Conservation (phyloP, 2,329 filamentous ascomycete species). For the Colletotrichum sp. region DNA sequence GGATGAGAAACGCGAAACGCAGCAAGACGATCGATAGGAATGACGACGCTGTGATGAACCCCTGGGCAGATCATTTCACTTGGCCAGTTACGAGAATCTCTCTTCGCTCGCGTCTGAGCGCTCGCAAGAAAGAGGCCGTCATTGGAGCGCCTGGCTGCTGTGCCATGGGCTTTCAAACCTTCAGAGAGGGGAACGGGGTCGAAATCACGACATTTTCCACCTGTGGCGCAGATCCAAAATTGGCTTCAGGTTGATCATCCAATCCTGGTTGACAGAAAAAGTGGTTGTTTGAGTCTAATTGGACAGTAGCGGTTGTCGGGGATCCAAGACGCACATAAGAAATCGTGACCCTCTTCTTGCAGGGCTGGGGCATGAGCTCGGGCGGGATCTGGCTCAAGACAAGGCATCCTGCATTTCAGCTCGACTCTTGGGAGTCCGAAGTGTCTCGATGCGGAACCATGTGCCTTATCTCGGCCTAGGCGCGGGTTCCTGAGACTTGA, state of each 20-base stretch:
- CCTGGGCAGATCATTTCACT: background rate
- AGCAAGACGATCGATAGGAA: background rate
- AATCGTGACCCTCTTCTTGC: background rate
- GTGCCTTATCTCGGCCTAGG: background rate
- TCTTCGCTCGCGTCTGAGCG: background rate
- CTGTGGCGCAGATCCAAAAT: background rate
- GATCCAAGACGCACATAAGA: background rate
- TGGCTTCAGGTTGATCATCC: background rate
- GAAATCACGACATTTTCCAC: background rate
- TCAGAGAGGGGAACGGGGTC: background rate
- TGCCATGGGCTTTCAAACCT: background rate
- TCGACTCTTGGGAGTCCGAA: background rate
- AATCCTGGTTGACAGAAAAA: background rate
- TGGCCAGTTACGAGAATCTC: background rate
- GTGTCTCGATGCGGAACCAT: background rate
- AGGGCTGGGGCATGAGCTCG: background rate
- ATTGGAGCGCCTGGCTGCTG: background rate
- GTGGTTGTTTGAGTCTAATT: background rate
- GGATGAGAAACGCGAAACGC: slow-evolving; percentile 8
- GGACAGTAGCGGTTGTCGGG: background rate
- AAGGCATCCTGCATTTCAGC: background rate
- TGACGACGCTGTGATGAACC: background rate
- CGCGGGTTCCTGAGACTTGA: background rate
- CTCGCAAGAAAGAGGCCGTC: background rate
- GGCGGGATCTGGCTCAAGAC: background rate